Percentiles rank a stretch among this genome's conserved stretches.
These are phyloP conservation scores for Ilyonectria mors-panacis DNA, from an alignment of 2,329 filamentous ascomycete species.

Conservation along the genomic window DNA sequence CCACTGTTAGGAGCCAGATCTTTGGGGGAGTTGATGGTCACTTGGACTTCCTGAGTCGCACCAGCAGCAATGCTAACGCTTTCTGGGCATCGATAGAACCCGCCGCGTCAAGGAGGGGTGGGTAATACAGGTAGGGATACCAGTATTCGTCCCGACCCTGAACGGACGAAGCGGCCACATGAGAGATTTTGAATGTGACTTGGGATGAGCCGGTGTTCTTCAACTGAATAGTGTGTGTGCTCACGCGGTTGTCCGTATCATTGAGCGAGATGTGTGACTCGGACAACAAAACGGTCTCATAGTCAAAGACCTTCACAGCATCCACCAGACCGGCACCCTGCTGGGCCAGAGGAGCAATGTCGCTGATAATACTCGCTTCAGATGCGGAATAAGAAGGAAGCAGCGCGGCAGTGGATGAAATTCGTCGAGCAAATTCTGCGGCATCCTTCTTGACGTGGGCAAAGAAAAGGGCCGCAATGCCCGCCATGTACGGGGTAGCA, in stretches of 20 bases:
- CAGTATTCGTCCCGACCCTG: constrained; percentile 24
- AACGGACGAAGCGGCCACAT: constrained; percentile 28
- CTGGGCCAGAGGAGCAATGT: constrained; percentile 33
- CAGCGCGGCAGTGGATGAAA: constrained; percentile 26
- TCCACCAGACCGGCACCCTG: constrained; percentile 42
- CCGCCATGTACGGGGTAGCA: constrained; percentile 40
- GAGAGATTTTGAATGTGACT: constrained; percentile 35
- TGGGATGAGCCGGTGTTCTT: constrained; percentile 25
- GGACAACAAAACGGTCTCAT: constrained; percentile 24
- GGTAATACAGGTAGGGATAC: constrained; percentile 34
- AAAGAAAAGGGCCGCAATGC: constrained; percentile 41
- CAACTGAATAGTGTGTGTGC: constrained; percentile 32
- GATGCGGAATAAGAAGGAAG: constrained; percentile 29
- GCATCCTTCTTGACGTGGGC: constrained; percentile 33
- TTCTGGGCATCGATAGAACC: constrained; percentile 27
- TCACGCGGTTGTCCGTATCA: constrained; percentile 38
- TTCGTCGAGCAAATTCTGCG: constrained; percentile 28
- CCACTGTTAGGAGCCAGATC: constrained; percentile 27
- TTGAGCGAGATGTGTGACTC: constrained; percentile 34
- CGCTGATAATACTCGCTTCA: constrained; percentile 8
- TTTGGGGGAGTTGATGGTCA: constrained; percentile 26
- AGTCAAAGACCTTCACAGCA: constrained; percentile 33
- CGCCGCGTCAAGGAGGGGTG: constrained; percentile 15
- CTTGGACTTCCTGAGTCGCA: constrained; percentile 1
- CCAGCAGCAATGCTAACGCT: constrained; percentile 16